These are phyloP conservation scores for Phytophthora tubulina DNA, from an alignment of 352 stramenopile species.

Conservation along the genomic window DNA sequence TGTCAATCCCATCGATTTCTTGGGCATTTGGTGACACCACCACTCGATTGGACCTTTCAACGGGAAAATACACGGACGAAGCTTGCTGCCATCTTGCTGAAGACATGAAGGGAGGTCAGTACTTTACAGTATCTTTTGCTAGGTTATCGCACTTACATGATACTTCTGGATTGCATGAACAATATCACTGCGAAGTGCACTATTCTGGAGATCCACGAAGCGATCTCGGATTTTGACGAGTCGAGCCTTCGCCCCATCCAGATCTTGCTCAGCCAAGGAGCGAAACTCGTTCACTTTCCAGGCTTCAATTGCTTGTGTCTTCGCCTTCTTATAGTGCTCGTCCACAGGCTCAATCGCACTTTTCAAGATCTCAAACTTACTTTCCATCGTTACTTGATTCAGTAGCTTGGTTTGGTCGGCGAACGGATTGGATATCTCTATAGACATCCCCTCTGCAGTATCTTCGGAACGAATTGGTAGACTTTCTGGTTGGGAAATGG, in stretches of 20 bases:
- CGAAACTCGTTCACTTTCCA: constrained; percentile 71
- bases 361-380: constrained; percentile 73
- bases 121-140: background rate
- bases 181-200: constrained; percentile 50
- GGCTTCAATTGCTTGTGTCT: constrained; percentile 56
- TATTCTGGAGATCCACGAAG: constrained; percentile 63
- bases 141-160: constrained; percentile 46
- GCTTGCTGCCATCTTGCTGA: constrained; percentile 60
- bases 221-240: constrained; percentile 64
- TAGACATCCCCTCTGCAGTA: background rate
- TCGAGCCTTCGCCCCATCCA: constrained; percentile 64
- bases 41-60: constrained; percentile 71
- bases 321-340: constrained; percentile 69
- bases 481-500: constrained; percentile 51
- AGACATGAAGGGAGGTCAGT: background rate
- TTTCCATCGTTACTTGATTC: constrained; percentile 66
- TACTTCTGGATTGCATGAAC: constrained; percentile 48
- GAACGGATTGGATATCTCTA: constrained; percentile 30
- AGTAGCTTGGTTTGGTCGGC: constrained; percentile 52
- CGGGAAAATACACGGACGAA: constrained; percentile 67
- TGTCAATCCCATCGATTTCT: constrained; percentile 50
- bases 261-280: constrained; percentile 58
- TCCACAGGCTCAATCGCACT: constrained; percentile 53
- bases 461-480: background rate
- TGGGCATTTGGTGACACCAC: constrained; percentile 58